Percentiles rank a stretch among this genome's conserved stretches.
phyloP scores from a whole-genome alignment of 2,329 filamentous ascomycete species.

The Verruconis gallopava region DNA sequence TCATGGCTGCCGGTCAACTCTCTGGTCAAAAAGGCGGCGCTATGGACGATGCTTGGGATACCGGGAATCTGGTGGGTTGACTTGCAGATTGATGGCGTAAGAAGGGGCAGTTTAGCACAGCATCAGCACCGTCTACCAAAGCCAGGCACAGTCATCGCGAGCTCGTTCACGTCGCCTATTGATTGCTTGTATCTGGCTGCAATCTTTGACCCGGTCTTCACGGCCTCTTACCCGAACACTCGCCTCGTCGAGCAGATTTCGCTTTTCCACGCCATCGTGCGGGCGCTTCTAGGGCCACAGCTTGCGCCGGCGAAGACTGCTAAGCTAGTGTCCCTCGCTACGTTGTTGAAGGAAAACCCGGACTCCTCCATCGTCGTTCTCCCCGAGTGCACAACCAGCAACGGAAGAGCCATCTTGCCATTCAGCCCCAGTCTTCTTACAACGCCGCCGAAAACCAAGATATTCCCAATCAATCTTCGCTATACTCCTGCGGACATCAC shows the following conservation, averaged over 20 bases:
- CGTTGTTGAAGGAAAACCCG: conserved; percentile 54
- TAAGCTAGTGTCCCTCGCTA: conserved; percentile 24
- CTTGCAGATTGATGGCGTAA: conserved; percentile 93
- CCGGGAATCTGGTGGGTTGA: conserved; percentile 98
- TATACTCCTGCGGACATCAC: conserved; percentile 85
- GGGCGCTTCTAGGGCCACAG: conserved; percentile 52
- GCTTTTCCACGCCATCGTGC: conserved; percentile 60
- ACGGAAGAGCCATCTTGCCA: conserved; percentile 78
- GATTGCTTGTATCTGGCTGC: conserved; percentile 89
- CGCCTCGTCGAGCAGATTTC: conserved; percentile 64
- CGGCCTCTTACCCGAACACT: conserved; percentile 64
- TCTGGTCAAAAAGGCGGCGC: conserved; percentile 61
- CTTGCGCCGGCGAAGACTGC: conserved; percentile 19
- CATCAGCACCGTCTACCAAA: conserved; percentile 64
- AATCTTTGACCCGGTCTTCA: conserved; percentile 94
- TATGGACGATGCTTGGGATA: conserved; percentile 79
- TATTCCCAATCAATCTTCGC: conserved; percentile 82
- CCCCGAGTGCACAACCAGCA: conserved; percentile 88
- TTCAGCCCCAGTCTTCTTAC: conserved; percentile 66
- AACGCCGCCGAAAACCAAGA: conserved; percentile 52
- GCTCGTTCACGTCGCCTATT: conserved; percentile 83
- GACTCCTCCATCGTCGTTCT: conserved; percentile 72
- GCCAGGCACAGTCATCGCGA: conserved; percentile 70
- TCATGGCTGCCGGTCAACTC: conserved; percentile 66
- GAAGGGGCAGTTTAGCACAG: conserved; percentile 72